Conservation (phyloP, 108 stramenopile genomes). For the Heterococcus sp. region DNA sequence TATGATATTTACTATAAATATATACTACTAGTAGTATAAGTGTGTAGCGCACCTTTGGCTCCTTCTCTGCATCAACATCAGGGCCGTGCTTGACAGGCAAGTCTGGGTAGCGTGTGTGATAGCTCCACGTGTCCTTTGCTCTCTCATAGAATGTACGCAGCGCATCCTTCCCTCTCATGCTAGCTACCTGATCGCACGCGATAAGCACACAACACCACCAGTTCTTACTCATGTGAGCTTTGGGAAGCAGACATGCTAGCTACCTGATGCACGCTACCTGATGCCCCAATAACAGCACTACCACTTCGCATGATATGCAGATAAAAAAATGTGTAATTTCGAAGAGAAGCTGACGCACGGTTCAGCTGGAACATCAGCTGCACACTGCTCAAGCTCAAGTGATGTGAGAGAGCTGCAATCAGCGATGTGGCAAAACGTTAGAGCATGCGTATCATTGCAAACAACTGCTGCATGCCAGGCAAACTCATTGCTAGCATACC, state of each 20-base stretch:
- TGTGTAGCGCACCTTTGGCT: constrained; percentile 31
- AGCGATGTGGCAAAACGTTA: no score
- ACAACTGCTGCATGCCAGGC: no score
- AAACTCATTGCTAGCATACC: no score
- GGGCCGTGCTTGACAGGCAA: constrained; percentile 30
- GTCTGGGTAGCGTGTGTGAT: constrained; percentile 36
- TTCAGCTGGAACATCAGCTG: background rate
- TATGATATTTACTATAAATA: no score
- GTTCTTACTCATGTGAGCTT: no score
- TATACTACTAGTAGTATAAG: no score
- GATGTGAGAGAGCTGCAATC: background rate
- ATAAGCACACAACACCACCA: background rate
- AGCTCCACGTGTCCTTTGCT: constrained; percentile 35
- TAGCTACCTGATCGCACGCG: constrained; percentile 18
- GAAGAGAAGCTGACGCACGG: background rate
- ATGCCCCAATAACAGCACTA: no score
- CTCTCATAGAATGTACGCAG: constrained; percentile 32
- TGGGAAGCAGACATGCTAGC: no score
- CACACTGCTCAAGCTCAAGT: background rate
- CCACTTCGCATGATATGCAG: background rate
- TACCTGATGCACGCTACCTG: no score
- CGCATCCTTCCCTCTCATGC: constrained; percentile 28
- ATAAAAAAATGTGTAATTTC: background rate
- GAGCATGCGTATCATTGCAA: no score
- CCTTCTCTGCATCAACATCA: constrained; percentile 34